These are phyloP conservation scores for Brassica balearica DNA, from an alignment of 441 rosid genomes.

Conservation along the genomic window DNA sequence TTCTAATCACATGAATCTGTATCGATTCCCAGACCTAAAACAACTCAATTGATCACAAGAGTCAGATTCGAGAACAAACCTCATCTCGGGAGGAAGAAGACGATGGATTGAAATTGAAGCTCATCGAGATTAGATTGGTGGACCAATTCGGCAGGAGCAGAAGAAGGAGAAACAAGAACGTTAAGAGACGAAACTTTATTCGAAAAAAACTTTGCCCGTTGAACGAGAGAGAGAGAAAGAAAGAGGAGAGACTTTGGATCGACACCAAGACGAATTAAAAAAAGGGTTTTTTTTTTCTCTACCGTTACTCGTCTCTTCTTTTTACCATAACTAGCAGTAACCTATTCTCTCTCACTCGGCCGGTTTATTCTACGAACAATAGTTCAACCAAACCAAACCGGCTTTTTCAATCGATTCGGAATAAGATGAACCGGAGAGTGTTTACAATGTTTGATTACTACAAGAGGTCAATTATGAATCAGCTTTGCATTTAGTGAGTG, in stretches of 20 bases:
- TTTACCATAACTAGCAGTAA: conserved; percentile 20
- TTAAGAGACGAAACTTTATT: too few relatives aligned
- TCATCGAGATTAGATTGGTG: conserved; percentile 40
- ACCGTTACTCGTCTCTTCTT: conserved; percentile 26
- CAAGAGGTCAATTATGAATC: neutral
- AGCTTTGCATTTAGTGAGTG: neutral
- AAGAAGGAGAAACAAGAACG: too few relatives aligned
- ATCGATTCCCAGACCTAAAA: conserved; percentile 11
- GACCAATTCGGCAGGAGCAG: too few relatives aligned
- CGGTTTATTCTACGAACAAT: conserved; percentile 20
- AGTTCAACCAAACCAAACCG: conserved; percentile 1
- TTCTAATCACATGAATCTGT: conserved; percentile 16
- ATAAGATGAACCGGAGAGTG: neutral
- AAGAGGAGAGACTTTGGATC: conserved; percentile 36
- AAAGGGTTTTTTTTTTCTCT: neutral
- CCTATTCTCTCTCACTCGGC: conserved; percentile 27
- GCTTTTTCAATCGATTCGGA: neutral
- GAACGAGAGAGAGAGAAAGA: too few relatives aligned
- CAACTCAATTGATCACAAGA: conserved; percentile 37
- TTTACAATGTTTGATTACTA: neutral
- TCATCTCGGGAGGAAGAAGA: conserved; percentile 48
- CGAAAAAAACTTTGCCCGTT: too few relatives aligned
- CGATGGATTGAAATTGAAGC: conserved; percentile 67
- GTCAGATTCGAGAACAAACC: conserved; percentile 42
- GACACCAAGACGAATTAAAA: neutral